Evolutionary conservation across 306 rosid species (phyloP).

Genomic region (Vicia villosa): DNA sequence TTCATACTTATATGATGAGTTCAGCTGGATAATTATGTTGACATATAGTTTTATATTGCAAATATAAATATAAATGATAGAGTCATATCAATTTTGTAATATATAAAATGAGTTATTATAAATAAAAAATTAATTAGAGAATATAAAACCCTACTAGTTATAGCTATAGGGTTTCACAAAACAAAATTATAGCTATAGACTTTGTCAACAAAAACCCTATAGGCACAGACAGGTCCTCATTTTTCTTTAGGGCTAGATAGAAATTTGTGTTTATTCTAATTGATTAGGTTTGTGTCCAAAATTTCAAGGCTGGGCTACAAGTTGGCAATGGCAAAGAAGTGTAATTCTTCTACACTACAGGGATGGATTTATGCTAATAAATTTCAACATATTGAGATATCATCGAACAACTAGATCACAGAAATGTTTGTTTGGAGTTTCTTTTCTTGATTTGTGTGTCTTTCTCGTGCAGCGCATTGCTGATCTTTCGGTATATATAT

Average conservation of each 20-base stretch:
- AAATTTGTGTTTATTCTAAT: background rate
- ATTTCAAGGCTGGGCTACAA: background rate
- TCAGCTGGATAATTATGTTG: background rate
- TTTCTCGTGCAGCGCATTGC: too few species aligned
- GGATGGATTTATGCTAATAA: background rate
- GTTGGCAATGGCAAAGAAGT: background rate
- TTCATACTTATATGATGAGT: background rate
- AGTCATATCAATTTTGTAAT: background rate
- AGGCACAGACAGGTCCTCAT: background rate
- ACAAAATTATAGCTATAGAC: background rate
- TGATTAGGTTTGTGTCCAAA: background rate
- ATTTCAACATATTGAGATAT: constrained; percentile 5
- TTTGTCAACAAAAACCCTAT: background rate
- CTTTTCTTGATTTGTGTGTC: too few species aligned
- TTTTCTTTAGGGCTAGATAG: background rate
- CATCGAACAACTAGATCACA: background rate
- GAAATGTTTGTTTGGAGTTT: too few species aligned
- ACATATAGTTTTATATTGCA: background rate
- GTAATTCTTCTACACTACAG: background rate
- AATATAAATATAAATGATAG: background rate
- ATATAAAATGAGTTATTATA: too few species aligned
- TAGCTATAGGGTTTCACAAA: background rate
- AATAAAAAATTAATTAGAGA: too few species aligned
- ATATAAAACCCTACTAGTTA: background rate
- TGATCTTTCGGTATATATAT: too few species aligned